These are phyloP conservation scores for Akanthomyces muscarius DNA, from an alignment of 2,329 filamentous ascomycete species.

Conservation along the genomic window DNA sequence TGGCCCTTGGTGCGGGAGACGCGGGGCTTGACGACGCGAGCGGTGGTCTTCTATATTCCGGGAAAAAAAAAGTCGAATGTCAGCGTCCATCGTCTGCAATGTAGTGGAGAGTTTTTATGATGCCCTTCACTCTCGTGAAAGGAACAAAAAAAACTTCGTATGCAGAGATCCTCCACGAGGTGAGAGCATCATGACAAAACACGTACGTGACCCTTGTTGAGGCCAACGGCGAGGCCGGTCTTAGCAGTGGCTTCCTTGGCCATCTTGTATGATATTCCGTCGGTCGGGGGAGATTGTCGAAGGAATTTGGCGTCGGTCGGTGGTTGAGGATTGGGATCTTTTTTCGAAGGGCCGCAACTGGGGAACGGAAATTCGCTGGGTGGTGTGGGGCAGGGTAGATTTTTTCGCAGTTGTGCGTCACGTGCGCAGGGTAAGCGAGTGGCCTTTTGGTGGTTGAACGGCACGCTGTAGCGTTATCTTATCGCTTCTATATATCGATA, in stretches of 20 bases:
- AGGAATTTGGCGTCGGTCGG: conserved; percentile 26
- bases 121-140: conserved; percentile 25
- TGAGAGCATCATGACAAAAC: conserved; percentile 51
- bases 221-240: conserved; percentile 57
- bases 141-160: conserved; percentile 20
- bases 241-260: conserved; percentile 56
- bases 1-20: conserved; percentile 89
- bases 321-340: conserved; percentile 26
- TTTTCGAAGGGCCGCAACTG: neutral
- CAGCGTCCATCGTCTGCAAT: conserved; percentile 61
- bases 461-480: neutral
- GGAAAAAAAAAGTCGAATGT: conserved; percentile 41
- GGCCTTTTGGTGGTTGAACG: neutral
- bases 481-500: neutral
- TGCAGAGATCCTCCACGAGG: conserved; percentile 71
- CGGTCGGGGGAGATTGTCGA: conserved; percentile 25
- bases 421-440: conserved; percentile 25
- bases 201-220: conserved; percentile 64
- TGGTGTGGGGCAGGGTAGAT: conserved; percentile 16
- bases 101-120: conserved; percentile 13
- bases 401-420: conserved; percentile 26
- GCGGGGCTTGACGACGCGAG: conserved; percentile 71
- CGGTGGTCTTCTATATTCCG: conserved; percentile 70
- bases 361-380: conserved; percentile 9
- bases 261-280: conserved; percentile 40